Conservation (phyloP, 176 grass and related monocot genomes). For the Otatea glauca region DNA sequence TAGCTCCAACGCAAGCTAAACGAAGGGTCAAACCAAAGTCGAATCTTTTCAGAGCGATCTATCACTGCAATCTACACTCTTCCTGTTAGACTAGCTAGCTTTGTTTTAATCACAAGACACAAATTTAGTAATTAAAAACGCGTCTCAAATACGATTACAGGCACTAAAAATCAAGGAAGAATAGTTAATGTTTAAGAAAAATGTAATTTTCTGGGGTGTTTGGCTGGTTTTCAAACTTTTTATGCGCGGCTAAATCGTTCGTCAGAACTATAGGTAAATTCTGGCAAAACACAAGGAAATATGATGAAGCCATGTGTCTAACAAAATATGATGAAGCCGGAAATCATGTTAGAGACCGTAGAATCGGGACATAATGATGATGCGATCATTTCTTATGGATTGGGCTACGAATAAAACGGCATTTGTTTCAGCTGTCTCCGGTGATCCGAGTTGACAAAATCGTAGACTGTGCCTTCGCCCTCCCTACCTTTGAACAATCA, state of each 20-base stretch:
- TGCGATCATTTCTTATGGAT: neutral
- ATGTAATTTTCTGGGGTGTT: too few species aligned
- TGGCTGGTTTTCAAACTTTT: too few species aligned
- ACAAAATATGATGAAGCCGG: too few species aligned
- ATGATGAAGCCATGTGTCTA: too few species aligned
- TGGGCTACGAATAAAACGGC: constrained; percentile 34
- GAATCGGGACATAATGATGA: neutral
- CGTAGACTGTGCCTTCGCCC: neutral
- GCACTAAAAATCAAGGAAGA: neutral
- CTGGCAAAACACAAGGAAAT: too few species aligned
- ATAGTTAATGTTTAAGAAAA: neutral
- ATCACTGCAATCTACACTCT: neutral
- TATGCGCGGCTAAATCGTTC: too few species aligned
- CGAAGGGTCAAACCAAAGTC: neutral
- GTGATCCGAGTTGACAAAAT: neutral
- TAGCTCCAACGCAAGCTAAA: constrained; percentile 7
- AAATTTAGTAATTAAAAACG: neutral
- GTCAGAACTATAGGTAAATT: too few species aligned
- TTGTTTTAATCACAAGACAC: neutral
- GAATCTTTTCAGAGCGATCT: constrained; percentile 22
- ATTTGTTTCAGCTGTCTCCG: constrained; percentile 27
- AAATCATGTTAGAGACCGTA: neutral
- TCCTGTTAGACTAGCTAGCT: neutral
- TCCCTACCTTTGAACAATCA: neutral
- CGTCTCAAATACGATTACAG: neutral